Percentiles rank a stretch among this genome's conserved stretches.
Evolutionary conservation across 306 rosid species (phyloP).

Genomic region (Cicer cuneatum): DNA sequence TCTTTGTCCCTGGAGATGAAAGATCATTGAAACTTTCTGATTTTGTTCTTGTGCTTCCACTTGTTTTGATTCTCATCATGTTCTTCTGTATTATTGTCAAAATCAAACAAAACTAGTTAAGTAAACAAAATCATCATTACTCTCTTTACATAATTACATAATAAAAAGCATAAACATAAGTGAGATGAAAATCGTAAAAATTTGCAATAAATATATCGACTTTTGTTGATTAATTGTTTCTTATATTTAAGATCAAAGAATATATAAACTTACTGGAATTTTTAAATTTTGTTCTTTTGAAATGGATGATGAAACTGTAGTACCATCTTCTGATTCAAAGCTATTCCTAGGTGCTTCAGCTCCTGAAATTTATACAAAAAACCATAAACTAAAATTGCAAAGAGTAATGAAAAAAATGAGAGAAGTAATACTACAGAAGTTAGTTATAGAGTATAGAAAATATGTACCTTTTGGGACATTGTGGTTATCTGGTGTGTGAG

Average conservation of each 20-base stretch:
- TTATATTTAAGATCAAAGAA: too few species aligned
- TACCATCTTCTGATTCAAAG: constrained; percentile 73
- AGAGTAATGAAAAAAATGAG: not conserved
- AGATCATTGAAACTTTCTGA: constrained; percentile 50
- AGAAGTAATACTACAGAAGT: not conserved
- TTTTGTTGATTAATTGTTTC: too few species aligned
- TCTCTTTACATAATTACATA: constrained; percentile 27
- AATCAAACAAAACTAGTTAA: constrained; percentile 14
- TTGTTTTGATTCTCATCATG: constrained; percentile 72
- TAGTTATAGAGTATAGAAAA: not conserved
- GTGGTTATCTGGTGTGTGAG: constrained; percentile 39
- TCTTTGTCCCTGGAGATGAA: constrained; percentile 79
- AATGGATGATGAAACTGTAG: constrained; percentile 44
- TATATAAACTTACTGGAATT: constrained; percentile 66
- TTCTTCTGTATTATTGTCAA: constrained; percentile 62
- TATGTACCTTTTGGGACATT: constrained; percentile 63
- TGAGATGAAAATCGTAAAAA: constrained; percentile 17
- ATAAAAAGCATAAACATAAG: constrained; percentile 2
- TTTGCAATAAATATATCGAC: not conserved
- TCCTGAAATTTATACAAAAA: constrained; percentile 56
- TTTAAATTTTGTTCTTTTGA: constrained; percentile 61
- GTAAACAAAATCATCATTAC: constrained; percentile 38
- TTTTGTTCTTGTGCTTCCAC: constrained; percentile 42
- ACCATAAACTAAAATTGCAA: constrained; percentile 24
- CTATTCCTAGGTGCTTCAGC: constrained; percentile 85